These are phyloP conservation scores for Botrytis medusae DNA, from an alignment of 2,329 filamentous ascomycete species.

Conservation along the genomic window DNA sequence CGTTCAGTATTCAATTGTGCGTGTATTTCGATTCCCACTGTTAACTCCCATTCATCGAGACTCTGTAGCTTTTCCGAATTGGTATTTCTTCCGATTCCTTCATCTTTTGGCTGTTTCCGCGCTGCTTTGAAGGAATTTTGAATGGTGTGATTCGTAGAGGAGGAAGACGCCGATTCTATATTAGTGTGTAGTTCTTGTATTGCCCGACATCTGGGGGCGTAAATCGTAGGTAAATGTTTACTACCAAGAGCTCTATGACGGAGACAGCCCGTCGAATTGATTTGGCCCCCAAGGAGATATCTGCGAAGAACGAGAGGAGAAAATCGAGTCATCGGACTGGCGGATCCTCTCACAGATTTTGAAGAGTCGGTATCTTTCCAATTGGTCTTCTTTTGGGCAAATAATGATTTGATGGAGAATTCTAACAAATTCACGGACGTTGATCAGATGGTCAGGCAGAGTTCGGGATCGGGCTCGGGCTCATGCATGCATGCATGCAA, in stretches of 20 bases:
- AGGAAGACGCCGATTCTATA: slow-evolving; percentile 19
- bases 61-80: slow-evolving; percentile 47
- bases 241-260: slow-evolving; percentile 22
- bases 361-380: background rate
- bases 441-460: slow-evolving; percentile 20
- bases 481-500: slow-evolving; percentile 25
- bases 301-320: slow-evolving; percentile 34
- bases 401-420: background rate
- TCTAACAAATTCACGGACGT: background rate
- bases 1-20: slow-evolving; percentile 85
- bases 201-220: slow-evolving; percentile 25
- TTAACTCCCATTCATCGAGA: slow-evolving; percentile 76
- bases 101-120: slow-evolving; percentile 71
- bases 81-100: slow-evolving; percentile 54
- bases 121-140: slow-evolving; percentile 47
- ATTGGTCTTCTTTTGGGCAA: slow-evolving; percentile 1
- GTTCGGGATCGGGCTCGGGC: slow-evolving; percentile 6
- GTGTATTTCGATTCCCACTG: slow-evolving; percentile 95
- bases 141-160: slow-evolving; percentile 4
- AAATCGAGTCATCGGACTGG: slow-evolving; percentile 35
- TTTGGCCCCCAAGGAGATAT: slow-evolving; percentile 37
- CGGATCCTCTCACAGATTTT: background rate
- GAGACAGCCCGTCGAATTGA: slow-evolving; percentile 35
- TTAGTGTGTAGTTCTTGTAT: slow-evolving; percentile 24
- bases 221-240: slow-evolving; percentile 21